A percentile compares a stretch with the other conserved stretches of the same genome.
phyloP scores from a whole-genome alignment of 495 filamentous ascomycete genomes.

The Neurospora hispaniola region DNA sequence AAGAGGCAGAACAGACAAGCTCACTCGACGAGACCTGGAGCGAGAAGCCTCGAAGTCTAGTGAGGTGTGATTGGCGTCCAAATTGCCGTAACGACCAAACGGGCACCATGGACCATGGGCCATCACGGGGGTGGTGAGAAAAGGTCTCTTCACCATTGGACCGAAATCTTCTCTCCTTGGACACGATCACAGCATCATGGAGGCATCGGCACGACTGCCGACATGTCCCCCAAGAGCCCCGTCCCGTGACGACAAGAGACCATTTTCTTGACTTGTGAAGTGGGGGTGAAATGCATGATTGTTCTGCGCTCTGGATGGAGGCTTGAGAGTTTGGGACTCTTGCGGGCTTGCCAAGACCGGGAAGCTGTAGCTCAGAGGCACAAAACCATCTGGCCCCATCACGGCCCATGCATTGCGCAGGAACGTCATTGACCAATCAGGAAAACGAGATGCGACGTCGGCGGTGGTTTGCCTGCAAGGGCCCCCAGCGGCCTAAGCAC shows the following conservation, averaged over 20 bases:
- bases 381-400: not conserved
- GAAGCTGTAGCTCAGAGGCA: constrained; percentile 5
- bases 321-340: not conserved
- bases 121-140: not conserved
- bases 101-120: not conserved
- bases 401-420: constrained; percentile 6
- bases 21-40: not conserved
- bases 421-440: constrained; percentile 9
- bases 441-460: not conserved
- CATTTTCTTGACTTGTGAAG: not conserved
- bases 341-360: not conserved
- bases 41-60: too few species aligned
- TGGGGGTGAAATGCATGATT: not conserved
- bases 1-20: not conserved
- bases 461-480: constrained; percentile 5
- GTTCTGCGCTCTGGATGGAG: not conserved
- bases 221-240: not conserved
- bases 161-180: not conserved
- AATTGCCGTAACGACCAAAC: not conserved
- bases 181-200: not conserved
- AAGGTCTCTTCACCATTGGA: not conserved
- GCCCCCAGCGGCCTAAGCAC: not conserved
- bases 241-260: constrained; percentile 1
- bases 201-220: not conserved
- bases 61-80: constrained; percentile 14